These are phyloP conservation scores for Diplocarpon mali DNA, from an alignment of 2,329 filamentous ascomycete genomes.

Conservation along the genomic window DNA sequence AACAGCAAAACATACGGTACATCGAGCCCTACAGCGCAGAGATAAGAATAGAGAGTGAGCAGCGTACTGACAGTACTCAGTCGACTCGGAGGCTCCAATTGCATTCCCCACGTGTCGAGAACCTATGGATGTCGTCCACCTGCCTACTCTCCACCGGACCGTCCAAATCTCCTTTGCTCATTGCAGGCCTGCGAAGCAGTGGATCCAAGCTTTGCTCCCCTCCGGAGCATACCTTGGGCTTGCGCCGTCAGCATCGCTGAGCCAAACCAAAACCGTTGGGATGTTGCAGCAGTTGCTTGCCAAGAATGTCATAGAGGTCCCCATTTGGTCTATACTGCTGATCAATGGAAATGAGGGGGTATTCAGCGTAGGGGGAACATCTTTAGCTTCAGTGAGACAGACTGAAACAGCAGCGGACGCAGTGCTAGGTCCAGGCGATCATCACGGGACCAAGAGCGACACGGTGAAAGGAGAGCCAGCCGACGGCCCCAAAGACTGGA, in stretches of 20 bases:
- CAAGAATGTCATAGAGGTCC: constrained; percentile 10
- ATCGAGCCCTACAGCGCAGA: too few species aligned
- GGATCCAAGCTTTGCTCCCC: constrained; percentile 11
- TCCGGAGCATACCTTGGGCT: constrained; percentile 17
- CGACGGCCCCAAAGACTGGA: constrained; percentile 9
- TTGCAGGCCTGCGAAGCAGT: constrained; percentile 18
- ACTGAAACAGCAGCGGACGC: constrained; percentile 9
- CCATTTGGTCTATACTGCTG: constrained; percentile 17
- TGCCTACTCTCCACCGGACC: constrained; percentile 6
- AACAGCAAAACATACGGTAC: constrained; percentile 16
- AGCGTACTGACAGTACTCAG: not conserved
- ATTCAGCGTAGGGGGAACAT: constrained; percentile 17
- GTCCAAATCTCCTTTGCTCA: constrained; percentile 14
- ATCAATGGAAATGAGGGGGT: constrained; percentile 17
- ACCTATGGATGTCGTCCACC: constrained; percentile 12
- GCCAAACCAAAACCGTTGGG: constrained; percentile 9
- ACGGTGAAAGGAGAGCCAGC: not conserved
- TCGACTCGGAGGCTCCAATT: constrained; percentile 10
- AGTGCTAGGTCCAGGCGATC: not conserved
- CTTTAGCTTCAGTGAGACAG: constrained; percentile 3
- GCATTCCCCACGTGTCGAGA: constrained; percentile 13
- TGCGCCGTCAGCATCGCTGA: constrained; percentile 12
- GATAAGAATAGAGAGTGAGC: not conserved
- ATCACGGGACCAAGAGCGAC: constrained; percentile 10
- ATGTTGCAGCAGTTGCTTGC: constrained; percentile 13